A percentile compares a stretch with the other conserved stretches of the same genome.
Evolutionary conservation across 2,329 filamentous ascomycete genomes (phyloP).

Genomic region (Ascochyta lentis): DNA sequence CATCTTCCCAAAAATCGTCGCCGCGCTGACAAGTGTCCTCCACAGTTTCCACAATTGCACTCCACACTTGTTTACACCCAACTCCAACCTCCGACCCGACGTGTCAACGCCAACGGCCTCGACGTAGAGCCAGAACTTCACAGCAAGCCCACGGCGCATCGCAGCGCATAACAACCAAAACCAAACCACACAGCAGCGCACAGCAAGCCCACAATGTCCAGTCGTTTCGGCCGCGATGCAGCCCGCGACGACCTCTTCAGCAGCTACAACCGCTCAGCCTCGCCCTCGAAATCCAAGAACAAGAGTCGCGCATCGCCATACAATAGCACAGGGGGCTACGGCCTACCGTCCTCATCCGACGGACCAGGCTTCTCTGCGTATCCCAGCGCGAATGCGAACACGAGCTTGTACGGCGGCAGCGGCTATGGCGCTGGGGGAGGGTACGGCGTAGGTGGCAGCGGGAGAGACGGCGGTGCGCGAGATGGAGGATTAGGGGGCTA

Average conservation of each 20-base stretch:
- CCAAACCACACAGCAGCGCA: slow-evolving; percentile 3
- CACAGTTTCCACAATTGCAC: slow-evolving; percentile 17
- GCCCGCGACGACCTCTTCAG: slow-evolving; percentile 50
- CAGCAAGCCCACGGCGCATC: neutral
- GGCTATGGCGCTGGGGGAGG: neutral
- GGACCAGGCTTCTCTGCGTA: slow-evolving; percentile 40
- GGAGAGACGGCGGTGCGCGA: neutral
- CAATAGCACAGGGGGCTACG: slow-evolving; percentile 16
- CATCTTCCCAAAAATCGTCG: slow-evolving; percentile 17
- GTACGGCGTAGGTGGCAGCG: neutral
- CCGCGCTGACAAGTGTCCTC: slow-evolving; percentile 28
- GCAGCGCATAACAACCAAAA: neutral
- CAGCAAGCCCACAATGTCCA: slow-evolving; percentile 26
- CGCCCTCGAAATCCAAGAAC: slow-evolving; percentile 46
- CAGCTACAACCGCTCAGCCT: slow-evolving; percentile 47
- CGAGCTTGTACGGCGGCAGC: slow-evolving; percentile 10
- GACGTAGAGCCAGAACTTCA: neutral
- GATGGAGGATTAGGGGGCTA: slow-evolving; percentile 1
- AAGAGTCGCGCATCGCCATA: slow-evolving; percentile 29
- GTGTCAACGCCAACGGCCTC: too few relatives aligned
- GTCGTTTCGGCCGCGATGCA: slow-evolving; percentile 28
- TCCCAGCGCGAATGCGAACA: slow-evolving; percentile 28
- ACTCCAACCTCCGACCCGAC: too few relatives aligned
- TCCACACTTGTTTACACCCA: slow-evolving; percentile 3
- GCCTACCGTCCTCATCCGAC: slow-evolving; percentile 14